Evolutionary conservation across 768 basidiomycete species (phyloP).

Genomic region (Pulveroboletus sp.): DNA sequence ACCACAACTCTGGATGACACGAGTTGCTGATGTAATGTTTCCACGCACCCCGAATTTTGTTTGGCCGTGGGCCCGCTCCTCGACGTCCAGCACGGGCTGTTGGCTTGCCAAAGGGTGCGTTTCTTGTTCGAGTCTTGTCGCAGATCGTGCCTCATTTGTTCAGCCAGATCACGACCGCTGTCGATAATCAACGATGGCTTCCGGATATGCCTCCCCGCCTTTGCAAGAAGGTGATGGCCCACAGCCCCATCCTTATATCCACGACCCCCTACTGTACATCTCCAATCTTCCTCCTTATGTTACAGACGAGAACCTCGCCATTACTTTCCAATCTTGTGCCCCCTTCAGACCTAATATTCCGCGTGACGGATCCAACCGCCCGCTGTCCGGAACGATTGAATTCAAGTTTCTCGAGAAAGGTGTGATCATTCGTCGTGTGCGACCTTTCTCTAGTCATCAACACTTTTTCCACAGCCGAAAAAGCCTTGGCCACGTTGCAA

Average conservation of each 20-base stretch:
- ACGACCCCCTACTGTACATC: constrained; percentile 79
- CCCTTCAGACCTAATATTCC: constrained; percentile 78
- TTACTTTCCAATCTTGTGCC: constrained; percentile 68
- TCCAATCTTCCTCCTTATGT: constrained; percentile 71
- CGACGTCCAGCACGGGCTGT: constrained; percentile 32
- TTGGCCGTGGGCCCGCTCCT: constrained; percentile 26
- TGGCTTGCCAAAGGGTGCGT: constrained; percentile 29
- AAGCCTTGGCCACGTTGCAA: constrained; percentile 81
- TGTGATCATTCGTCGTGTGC: constrained; percentile 32
- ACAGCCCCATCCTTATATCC: constrained; percentile 74
- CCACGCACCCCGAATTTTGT: constrained; percentile 32
- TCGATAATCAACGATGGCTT: constrained; percentile 36
- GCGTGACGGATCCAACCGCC: constrained; percentile 51
- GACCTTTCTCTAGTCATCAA: constrained; percentile 7
- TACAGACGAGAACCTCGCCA: constrained; percentile 71
- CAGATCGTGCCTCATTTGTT: background rate
- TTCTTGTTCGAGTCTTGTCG: background rate
- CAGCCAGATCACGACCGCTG: constrained; percentile 16
- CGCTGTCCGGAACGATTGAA: constrained; percentile 72
- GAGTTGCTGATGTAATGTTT: constrained; percentile 34
- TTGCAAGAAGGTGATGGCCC: constrained; percentile 31
- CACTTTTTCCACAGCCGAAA: constrained; percentile 57
- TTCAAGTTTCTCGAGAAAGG: constrained; percentile 82
- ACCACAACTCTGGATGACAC: no score
- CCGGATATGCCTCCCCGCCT: constrained; percentile 33